These are phyloP conservation scores for Beauveria varroae DNA, from an alignment of 2,329 filamentous ascomycete genomes.

Conservation along the genomic window DNA sequence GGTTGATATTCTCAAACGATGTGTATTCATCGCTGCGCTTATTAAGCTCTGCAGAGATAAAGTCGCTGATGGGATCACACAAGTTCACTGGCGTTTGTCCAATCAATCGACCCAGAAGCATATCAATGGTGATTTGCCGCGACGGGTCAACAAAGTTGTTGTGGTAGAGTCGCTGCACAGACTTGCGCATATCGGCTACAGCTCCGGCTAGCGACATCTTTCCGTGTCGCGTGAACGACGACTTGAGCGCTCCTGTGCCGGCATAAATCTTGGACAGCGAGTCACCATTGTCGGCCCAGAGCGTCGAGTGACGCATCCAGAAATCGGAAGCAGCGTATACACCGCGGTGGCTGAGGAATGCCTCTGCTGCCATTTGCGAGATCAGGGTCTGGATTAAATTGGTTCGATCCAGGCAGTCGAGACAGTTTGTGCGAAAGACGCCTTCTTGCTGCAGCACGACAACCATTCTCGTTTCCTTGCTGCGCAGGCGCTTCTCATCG, in stretches of 20 bases:
- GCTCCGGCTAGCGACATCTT: conserved; percentile 95
- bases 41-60: conserved; percentile 67
- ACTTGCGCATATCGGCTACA: conserved; percentile 92
- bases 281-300: conserved; percentile 98
- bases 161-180: conserved; percentile 87
- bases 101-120: conserved; percentile 77
- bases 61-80: conserved; percentile 92
- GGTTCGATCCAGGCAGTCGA: conserved; percentile 92
- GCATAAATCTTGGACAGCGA: conserved; percentile 92
- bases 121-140: conserved; percentile 88
- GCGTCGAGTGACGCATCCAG: conserved; percentile 82
- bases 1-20: conserved; percentile 62
- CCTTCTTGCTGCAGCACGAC: conserved; percentile 86
- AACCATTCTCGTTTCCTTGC: conserved; percentile 39
- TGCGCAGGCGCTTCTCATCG: conserved; percentile 37
- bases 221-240: conserved; percentile 85
- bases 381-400: conserved; percentile 95
- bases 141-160: conserved; percentile 96
- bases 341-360: conserved; percentile 67
- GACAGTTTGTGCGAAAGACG: conserved; percentile 91
- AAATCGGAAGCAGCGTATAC: conserved; percentile 70
- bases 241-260: conserved; percentile 90
- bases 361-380: conserved; percentile 84
- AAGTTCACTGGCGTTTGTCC: conserved; percentile 78
- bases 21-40: conserved; percentile 67